Base-by-base conservation (phyloP, 148 eudicot species). In the Agrostemma githago region DNA sequence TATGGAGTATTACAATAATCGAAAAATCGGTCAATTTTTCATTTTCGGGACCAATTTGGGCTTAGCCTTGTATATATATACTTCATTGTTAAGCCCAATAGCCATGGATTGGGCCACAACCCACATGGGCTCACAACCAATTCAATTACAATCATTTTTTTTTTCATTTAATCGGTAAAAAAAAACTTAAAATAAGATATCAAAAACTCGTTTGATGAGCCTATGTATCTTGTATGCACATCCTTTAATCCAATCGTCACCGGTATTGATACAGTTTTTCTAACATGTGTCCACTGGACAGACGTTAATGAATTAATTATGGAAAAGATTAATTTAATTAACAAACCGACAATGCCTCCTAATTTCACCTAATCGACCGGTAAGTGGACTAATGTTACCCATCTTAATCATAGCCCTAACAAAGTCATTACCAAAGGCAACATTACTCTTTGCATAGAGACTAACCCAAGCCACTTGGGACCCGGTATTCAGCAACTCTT, bases 281-380 rank as follows among this genome's bases (percentile, higher is more conserved):
- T 43, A 51, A 48, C 16, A 51, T 26, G 34, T 26, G 1, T 1
- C 34, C 34, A 26, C 34, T 26, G 34, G 34, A 26, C 34, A 26
- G 34, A 26, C 16, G 3, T 51, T 11, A 12, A 51, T 51, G 3
- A 67, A 26, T 26, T 26, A 26, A 26, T 26, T 26, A 26, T 26
- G 34, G 34, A 26, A 26, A 26, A 26, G 34, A 26, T 26, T 26
- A 41, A 8, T 77, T 77, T 63, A 82, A 61, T 88, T 88, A 21
- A 79, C 69, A 70, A 78, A 56, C 64, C 88, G 72, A 73, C 92
- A 88, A 57, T 83, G 84, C 72, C 57, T 79, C 74, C 92, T 84
- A 68, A 86, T 84, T 72, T 86, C 83, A 40, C 89, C 92, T 40
- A 76, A 72, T 8, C 43, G 26, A 2, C 92, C 92, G 15, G 85